Percentiles rank a stretch among this genome's conserved stretches.
Conservation (phyloP, 805 yeast genomes). For the Lipomyces kockii region DNA sequence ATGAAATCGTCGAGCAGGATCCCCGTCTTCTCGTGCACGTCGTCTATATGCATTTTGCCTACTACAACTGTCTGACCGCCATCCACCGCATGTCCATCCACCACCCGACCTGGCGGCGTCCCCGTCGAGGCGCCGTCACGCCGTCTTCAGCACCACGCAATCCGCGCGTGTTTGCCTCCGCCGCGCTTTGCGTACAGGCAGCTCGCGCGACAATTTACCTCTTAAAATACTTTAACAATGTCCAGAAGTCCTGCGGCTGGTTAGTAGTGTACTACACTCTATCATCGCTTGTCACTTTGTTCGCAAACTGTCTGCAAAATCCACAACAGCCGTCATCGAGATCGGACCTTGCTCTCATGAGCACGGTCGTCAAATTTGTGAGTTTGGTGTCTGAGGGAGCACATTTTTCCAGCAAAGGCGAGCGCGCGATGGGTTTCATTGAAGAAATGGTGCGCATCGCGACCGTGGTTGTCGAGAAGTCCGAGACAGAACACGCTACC, state of each 20-base stretch:
- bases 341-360: constrained; percentile 37
- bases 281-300: constrained; percentile 32
- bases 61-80: constrained; percentile 34
- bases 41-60: constrained; percentile 31
- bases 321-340: constrained; percentile 35
- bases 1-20: constrained; percentile 33
- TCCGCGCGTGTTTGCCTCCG: constrained; percentile 39
- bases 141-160: constrained; percentile 16
- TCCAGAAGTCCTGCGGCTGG: constrained; percentile 29
- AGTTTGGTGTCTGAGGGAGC: constrained; percentile 3
- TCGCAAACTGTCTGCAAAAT: constrained; percentile 37
- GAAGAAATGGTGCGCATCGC: constrained; percentile 14
- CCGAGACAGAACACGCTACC: constrained; percentile 10
- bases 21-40: constrained; percentile 17
- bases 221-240: constrained; percentile 25
- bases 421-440: constrained; percentile 3
- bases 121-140: neutral
- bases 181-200: constrained; percentile 39
- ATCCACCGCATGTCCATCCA: constrained; percentile 38
- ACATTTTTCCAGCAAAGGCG: neutral
- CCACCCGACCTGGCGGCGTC: constrained; percentile 33
- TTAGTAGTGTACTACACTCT: constrained; percentile 26
- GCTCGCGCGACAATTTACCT: constrained; percentile 37
- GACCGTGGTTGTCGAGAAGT: constrained; percentile 16
- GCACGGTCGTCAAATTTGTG: constrained; percentile 22